phyloP scores from a whole-genome alignment of 2,329 filamentous ascomycete species.

The Chaetomiaceae sp. region DNA sequence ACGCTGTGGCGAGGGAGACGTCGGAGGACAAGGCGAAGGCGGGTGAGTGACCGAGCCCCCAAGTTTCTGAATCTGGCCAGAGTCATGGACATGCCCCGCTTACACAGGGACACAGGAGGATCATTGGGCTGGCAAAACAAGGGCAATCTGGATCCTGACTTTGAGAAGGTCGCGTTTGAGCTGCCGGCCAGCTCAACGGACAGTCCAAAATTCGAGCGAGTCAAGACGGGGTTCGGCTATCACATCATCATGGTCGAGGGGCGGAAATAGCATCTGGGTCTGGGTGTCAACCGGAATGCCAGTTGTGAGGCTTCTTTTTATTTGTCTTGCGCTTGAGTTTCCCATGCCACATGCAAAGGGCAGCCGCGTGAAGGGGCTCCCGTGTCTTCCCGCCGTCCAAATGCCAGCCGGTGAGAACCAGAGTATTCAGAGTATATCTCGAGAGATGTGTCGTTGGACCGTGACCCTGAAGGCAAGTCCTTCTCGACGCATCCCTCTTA shows the following conservation, averaged over 20 bases:
- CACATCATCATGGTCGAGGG: conserved; percentile 75
- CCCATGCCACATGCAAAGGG: conserved; percentile 25
- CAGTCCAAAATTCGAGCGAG: conserved; percentile 63
- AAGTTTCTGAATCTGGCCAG: too few species aligned
- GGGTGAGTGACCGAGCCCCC: conserved; percentile 38
- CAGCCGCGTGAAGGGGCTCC: conserved; percentile 19
- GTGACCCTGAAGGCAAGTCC: conserved; percentile 31
- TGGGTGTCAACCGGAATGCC: conserved; percentile 5
- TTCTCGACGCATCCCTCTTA: conserved; percentile 27
- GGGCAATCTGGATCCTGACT: conserved; percentile 61
- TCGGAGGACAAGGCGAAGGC: conserved; percentile 73
- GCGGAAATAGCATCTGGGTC: conserved; percentile 38
- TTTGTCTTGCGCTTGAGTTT: conserved; percentile 33
- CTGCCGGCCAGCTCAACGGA: conserved; percentile 62
- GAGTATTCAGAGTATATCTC: conserved; percentile 44
- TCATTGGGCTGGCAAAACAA: conserved; percentile 69
- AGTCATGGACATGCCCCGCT: conserved; percentile 8
- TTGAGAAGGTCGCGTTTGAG: conserved; percentile 68
- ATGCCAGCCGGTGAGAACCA: conserved; percentile 45
- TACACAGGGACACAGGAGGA: conserved; percentile 48
- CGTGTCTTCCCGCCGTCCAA: conserved; percentile 30
- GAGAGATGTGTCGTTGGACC: conserved; percentile 29
- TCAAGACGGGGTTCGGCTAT: conserved; percentile 71
- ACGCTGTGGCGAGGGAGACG: conserved; percentile 67
- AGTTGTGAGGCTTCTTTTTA: conserved; percentile 24